Evolutionary conservation across 2,329 filamentous ascomycete species (phyloP), one percentile per base, ranked within the genome.

Genomic region (Colletotrichum tofieldiae): DNA sequence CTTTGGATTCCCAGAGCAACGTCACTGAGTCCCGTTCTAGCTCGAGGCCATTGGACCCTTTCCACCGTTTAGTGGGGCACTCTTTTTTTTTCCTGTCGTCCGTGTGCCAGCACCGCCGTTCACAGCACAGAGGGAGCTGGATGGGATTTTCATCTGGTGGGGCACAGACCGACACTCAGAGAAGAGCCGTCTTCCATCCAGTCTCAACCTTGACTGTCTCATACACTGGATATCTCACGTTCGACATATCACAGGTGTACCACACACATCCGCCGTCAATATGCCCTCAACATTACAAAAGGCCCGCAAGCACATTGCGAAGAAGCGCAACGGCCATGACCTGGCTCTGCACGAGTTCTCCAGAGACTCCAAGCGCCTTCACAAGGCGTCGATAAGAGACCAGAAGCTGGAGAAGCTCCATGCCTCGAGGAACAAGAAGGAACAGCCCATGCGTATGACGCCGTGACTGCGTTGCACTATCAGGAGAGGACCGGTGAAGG

Each of bases 311-410:
- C 91, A 94, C 75, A 96, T 98, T 75, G 86, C 91, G 43, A 98
- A 97, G 86, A 98, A 98, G 88, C 91, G 93, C 76, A 90, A 91
- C 75, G 91, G 91, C 26, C 90, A 91, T 49, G 88, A 94, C 58
- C 91, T 92, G 39, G 88, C 92, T 16, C 87, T 98, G 29, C 96
- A 98, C 79, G 93, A 95, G 82, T 94, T 94, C 81, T 98, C 95
- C 73, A 89, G 96, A 76, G 94, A 98, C 85, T 93, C 95, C 4
- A 90, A 93, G 78, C 90, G 94, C 63, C 86, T 98, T 74, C 93
- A 94, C 80, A 90, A 92, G 77, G 96, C 96, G 26, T 90, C 90
- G 73, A 89, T 92, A 75, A 89, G 96, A 82, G 95, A 98, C 78
- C 92, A 96, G 77, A 94, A 94, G 79, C 87, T 99, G 45, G 90